Conservation (phyloP, 345 rosid genomes). For the Reutealis trisperma region DNA sequence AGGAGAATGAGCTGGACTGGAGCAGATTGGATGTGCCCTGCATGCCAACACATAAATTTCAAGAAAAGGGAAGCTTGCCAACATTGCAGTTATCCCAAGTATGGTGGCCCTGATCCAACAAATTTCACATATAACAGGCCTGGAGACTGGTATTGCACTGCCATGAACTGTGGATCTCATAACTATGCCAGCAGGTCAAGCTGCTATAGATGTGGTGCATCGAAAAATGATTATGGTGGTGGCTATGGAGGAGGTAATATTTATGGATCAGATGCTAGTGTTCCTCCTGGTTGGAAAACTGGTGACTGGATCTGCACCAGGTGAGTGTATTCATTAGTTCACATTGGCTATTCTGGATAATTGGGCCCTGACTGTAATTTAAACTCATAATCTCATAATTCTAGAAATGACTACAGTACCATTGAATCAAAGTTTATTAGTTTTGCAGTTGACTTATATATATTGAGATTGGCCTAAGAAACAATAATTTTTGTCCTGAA, state of each 20-base stretch:
- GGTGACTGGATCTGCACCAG: conserved; percentile 85
- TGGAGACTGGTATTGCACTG: conserved; percentile 80
- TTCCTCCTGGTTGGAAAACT: conserved; percentile 72
- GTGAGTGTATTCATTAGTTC: conserved; percentile 24
- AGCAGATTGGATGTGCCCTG: conserved; percentile 87
- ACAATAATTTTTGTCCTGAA: too few species aligned
- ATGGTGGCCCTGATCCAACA: conserved; percentile 72
- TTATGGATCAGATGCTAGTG: conserved; percentile 15
- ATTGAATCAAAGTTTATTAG: too few species aligned
- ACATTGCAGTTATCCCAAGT: conserved; percentile 69
- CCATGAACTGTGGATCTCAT: conserved; percentile 66
- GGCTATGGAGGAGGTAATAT: conserved; percentile 8
- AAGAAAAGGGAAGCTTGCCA: conserved; percentile 75
- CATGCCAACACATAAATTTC: conserved; percentile 77
- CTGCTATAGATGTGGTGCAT: conserved; percentile 69
- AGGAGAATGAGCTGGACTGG: conserved; percentile 68
- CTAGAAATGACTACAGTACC: too few species aligned
- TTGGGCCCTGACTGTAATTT: too few species aligned
- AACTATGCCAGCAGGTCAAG: conserved; percentile 72
- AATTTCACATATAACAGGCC: conserved; percentile 55
- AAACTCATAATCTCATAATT: too few species aligned
- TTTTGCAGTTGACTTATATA: too few species aligned
- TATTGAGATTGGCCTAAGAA: too few species aligned
- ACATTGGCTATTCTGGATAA: too few species aligned
- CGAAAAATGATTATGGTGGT: conserved; percentile 42